These are phyloP conservation scores for Stropharia rugosoannulata DNA, from an alignment of 768 basidiomycete genomes.

Conservation along the genomic window DNA sequence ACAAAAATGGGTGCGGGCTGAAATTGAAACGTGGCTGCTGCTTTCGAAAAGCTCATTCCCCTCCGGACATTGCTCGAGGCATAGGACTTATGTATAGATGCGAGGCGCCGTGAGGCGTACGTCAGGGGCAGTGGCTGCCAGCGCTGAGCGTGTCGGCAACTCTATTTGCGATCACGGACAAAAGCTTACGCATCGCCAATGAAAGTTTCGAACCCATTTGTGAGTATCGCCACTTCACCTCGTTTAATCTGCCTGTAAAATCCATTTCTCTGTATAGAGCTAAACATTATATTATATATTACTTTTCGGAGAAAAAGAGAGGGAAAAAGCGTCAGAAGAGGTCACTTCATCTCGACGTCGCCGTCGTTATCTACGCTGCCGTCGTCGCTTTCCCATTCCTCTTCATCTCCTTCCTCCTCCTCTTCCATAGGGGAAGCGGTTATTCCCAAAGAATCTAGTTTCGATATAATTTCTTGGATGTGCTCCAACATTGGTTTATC, in stretches of 20 bases:
- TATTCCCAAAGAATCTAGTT: slow-evolving; percentile 68
- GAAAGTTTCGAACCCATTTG: too few relatives aligned
- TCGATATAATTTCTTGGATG: slow-evolving; percentile 66
- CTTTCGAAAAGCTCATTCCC: slow-evolving; percentile 7
- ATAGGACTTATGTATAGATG: background rate
- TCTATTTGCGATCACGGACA: background rate
- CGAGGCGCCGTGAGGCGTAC: too few relatives aligned
- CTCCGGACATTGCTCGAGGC: background rate
- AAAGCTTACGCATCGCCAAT: too few relatives aligned
- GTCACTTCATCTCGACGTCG: slow-evolving; percentile 58
- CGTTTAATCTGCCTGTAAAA: too few relatives aligned
- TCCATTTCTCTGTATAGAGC: too few relatives aligned
- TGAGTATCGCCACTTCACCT: too few relatives aligned
- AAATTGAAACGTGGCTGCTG: background rate
- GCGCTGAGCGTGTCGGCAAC: background rate
- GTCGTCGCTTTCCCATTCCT: slow-evolving; percentile 68
- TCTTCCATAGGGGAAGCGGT: slow-evolving; percentile 58
- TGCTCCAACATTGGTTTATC: slow-evolving; percentile 79
- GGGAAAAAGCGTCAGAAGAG: background rate
- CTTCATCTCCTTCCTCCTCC: slow-evolving; percentile 55
- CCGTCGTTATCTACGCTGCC: slow-evolving; percentile 54
- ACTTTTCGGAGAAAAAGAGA: slow-evolving; percentile 26
- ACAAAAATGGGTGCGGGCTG: background rate
- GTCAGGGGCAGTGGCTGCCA: too few relatives aligned
- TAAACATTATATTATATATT: slow-evolving; percentile 20